phyloP scores from a whole-genome alignment of 139 green algal genomes.

The Coccomyxa sp. region DNA sequence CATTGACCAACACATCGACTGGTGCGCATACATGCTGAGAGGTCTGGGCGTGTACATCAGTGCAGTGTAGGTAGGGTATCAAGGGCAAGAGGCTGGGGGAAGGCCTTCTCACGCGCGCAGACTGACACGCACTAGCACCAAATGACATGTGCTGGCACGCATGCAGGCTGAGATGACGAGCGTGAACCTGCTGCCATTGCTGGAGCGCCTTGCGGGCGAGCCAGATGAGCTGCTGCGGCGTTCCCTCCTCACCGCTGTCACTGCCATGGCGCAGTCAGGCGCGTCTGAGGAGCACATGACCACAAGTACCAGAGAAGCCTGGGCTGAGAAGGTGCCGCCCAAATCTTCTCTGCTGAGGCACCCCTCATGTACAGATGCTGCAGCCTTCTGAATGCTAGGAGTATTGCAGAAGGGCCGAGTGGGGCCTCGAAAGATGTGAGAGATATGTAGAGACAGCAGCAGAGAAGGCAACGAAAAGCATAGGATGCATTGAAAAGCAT shows the following conservation, averaged over 20 bases:
- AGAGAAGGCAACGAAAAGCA: too few species aligned
- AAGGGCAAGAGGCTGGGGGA: neutral
- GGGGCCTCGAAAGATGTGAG: too few species aligned
- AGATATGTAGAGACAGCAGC: too few species aligned
- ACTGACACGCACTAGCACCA: neutral
- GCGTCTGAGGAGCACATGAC: neutral
- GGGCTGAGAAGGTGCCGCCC: constrained; percentile 27
- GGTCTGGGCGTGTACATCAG: too few species aligned
- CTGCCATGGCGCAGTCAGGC: constrained; percentile 18
- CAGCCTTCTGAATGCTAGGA: neutral
- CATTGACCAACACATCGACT: neutral
- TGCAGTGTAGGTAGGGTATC: too few species aligned
- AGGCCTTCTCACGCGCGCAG: neutral
- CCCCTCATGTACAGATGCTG: neutral
- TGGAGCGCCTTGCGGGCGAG: constrained; percentile 25
- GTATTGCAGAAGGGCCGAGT: too few species aligned
- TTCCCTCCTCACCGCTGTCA: constrained; percentile 19
- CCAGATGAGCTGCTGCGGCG: constrained; percentile 9
- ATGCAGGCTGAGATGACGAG: neutral
- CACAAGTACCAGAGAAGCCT: constrained; percentile 5
- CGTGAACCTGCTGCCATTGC: constrained; percentile 28
- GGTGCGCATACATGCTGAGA: neutral
- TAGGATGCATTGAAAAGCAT: too few species aligned
- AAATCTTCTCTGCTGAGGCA: neutral
- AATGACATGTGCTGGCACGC: neutral